Percentiles rank a stretch among this genome's conserved stretches.
Evolutionary conservation across 1,284 basidiomycete genomes (phyloP).

Genomic region (Pseudozyma pruni): DNA sequence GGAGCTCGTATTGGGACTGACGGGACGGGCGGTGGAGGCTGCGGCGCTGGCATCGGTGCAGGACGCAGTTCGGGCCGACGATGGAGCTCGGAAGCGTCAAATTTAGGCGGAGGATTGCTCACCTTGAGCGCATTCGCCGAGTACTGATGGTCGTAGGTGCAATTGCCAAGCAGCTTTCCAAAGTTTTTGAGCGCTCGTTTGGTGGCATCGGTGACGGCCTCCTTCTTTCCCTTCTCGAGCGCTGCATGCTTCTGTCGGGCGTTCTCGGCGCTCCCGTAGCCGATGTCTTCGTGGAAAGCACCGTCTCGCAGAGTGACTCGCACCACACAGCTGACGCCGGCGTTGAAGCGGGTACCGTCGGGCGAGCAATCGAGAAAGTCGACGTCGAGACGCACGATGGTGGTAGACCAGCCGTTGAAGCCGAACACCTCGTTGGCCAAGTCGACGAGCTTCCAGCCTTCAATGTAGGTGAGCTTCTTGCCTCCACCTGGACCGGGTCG

Average conservation of each 20-base stretch:
- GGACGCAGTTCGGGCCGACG: conserved; percentile 42
- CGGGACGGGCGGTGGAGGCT: conserved; percentile 3
- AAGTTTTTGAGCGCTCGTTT: conserved; percentile 92
- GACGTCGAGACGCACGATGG: conserved; percentile 79
- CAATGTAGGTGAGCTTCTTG: conserved; percentile 87
- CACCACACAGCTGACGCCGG: conserved; percentile 86
- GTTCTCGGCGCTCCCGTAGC: conserved; percentile 89
- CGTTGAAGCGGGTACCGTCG: conserved; percentile 73
- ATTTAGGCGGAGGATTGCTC: conserved; percentile 44
- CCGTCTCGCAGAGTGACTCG: conserved; percentile 89
- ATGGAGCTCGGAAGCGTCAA: conserved; percentile 50
- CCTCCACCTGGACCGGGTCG: conserved; percentile 82
- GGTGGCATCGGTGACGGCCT: conserved; percentile 92
- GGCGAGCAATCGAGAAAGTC: conserved; percentile 73
- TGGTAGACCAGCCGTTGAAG: conserved; percentile 96
- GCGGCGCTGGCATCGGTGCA: conserved; percentile 15
- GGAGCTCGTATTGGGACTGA: not conserved
- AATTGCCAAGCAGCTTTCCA: conserved; percentile 90
- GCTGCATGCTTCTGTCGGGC: conserved; percentile 83
- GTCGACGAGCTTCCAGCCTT: conserved; percentile 82
- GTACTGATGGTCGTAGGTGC: conserved; percentile 91
- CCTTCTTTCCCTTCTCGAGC: conserved; percentile 97
- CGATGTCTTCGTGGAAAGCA: conserved; percentile 81
- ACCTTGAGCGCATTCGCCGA: conserved; percentile 81
- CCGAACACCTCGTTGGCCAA: conserved; percentile 98